These are phyloP conservation scores for Crithidia mellificae DNA, from an alignment of 208 protist genomes.

Conservation along the genomic window DNA sequence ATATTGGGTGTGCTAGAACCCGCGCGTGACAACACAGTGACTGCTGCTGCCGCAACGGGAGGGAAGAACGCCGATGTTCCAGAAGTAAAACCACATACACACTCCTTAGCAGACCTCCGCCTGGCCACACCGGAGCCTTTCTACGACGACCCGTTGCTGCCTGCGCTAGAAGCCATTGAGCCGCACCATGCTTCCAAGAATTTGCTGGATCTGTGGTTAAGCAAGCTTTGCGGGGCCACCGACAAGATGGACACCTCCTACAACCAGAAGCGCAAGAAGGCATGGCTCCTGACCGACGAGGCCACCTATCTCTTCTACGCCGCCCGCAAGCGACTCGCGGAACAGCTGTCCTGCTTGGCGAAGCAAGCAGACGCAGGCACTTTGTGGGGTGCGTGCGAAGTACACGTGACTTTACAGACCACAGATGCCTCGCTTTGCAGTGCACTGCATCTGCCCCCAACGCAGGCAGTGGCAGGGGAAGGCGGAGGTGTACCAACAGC, in stretches of 20 bases:
- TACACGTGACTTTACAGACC: constrained; percentile 8
- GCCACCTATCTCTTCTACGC: constrained; percentile 29
- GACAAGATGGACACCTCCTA: constrained; percentile 33
- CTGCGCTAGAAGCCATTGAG: constrained; percentile 39
- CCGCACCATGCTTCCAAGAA: constrained; percentile 42
- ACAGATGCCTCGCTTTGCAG: constrained; percentile 1
- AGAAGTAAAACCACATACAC: neutral
- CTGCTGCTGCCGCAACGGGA: neutral
- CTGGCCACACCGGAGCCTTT: constrained; percentile 26
- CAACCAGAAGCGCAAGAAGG: constrained; percentile 28
- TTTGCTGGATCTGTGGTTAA: constrained; percentile 36
- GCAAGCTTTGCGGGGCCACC: constrained; percentile 36
- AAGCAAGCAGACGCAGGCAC: neutral
- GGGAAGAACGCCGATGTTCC: neutral
- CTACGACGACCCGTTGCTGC: constrained; percentile 39
- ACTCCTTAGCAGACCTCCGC: constrained; percentile 25
- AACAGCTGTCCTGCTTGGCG: constrained; percentile 5
- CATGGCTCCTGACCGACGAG: constrained; percentile 30
- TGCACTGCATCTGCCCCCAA: neutral
- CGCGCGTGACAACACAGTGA: neutral
- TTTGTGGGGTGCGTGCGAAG: neutral
- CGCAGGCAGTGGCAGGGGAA: neutral
- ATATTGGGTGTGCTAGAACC: constrained; percentile 24
- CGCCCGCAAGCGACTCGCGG: constrained; percentile 21
- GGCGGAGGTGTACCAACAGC: neutral